These are phyloP conservation scores for Solanum rostratum DNA, from an alignment of 257 asterid genomes.

Conservation along the genomic window DNA sequence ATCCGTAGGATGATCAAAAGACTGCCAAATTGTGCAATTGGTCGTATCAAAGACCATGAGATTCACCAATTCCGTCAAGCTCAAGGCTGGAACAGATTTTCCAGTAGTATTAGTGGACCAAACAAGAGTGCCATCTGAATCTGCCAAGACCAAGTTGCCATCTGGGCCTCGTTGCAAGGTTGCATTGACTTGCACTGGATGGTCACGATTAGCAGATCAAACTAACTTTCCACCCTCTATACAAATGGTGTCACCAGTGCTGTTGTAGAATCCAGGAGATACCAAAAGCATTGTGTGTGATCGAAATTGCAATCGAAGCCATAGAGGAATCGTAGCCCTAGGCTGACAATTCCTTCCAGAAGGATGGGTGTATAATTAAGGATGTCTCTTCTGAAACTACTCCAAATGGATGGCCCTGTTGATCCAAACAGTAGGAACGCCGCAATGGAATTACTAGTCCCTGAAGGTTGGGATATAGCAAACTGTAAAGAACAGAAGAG, in stretches of 20 bases:
- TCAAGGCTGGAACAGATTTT: neutral
- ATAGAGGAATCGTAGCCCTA: neutral
- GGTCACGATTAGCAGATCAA: neutral
- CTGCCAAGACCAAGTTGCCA: conserved; percentile 1
- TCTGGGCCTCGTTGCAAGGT: neutral
- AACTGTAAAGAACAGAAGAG: neutral
- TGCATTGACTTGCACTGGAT: neutral
- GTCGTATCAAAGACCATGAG: neutral
- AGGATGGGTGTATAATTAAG: neutral
- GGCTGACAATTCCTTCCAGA: neutral
- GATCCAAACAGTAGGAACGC: neutral
- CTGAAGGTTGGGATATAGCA: neutral
- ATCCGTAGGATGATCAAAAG: conserved; percentile 1
- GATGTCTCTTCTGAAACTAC: neutral
- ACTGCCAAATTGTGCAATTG: neutral
- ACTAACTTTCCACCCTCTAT: no score
- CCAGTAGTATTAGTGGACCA: neutral
- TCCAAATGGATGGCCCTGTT: neutral
- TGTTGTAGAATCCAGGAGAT: neutral
- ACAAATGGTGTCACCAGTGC: no score
- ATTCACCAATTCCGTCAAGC: neutral
- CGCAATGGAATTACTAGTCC: neutral
- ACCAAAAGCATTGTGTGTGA: neutral
- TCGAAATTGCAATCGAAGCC: neutral
- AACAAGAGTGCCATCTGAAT: neutral